phyloP scores from a whole-genome alignment of 1,284 basidiomycete species.

The Malassezia caprae region DNA sequence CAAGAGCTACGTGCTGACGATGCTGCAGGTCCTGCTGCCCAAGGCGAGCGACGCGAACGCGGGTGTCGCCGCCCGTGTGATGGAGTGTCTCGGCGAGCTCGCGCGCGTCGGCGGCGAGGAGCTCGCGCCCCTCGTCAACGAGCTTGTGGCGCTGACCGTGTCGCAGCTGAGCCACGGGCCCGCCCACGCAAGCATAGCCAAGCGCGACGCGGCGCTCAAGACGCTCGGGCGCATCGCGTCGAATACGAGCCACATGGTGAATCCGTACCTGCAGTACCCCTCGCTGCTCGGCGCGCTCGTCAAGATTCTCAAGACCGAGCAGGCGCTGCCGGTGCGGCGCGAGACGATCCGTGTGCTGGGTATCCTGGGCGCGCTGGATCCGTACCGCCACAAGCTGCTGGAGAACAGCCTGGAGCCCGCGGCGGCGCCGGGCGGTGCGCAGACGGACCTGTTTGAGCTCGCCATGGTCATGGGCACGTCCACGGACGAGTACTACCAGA shows the following conservation, averaged over 20 bases:
- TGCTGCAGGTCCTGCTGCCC: slow-evolving; percentile 78
- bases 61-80: slow-evolving; percentile 79
- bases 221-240: slow-evolving; percentile 91
- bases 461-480: slow-evolving; percentile 51
- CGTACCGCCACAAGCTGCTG: slow-evolving; percentile 75
- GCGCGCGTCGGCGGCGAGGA: slow-evolving; percentile 89
- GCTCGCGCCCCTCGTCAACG: slow-evolving; percentile 67
- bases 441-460: slow-evolving; percentile 55
- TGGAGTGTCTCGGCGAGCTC: slow-evolving; percentile 89
- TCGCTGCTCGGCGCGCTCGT: slow-evolving; percentile 78
- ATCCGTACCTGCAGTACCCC: slow-evolving; percentile 81
- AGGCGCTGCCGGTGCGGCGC: slow-evolving; percentile 59
- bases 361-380: slow-evolving; percentile 92
- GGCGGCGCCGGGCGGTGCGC: slow-evolving; percentile 49
- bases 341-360: slow-evolving; percentile 89
- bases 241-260: slow-evolving; percentile 87
- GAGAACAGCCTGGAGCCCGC: slow-evolving; percentile 65
- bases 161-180: slow-evolving; percentile 65
- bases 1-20: slow-evolving; percentile 92
- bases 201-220: slow-evolving; percentile 80
- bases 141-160: slow-evolving; percentile 82
- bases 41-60: slow-evolving; percentile 77
- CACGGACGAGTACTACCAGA: slow-evolving; percentile 90
- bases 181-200: slow-evolving; percentile 27
- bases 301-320: slow-evolving; percentile 76